Percentiles rank a stretch among this genome's conserved stretches.
Evolutionary conservation across 2,329 filamentous ascomycete genomes (phyloP).

Genomic region (Aspergillus fructus): DNA sequence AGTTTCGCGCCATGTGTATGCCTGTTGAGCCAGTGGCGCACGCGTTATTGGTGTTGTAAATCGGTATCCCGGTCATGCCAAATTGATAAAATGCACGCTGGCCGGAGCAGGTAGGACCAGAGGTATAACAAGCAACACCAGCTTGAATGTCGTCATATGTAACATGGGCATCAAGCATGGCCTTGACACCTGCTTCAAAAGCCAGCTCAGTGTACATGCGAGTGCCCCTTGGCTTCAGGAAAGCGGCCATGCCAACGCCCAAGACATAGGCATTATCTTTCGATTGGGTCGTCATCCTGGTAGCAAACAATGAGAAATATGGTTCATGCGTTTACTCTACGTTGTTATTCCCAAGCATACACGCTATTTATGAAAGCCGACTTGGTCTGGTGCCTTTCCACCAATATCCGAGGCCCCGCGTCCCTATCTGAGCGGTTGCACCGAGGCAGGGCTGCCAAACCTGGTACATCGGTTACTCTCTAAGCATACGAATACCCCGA

Average conservation of each 20-base stretch:
- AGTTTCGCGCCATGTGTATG: conserved; percentile 75
- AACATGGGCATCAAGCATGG: conserved; percentile 73
- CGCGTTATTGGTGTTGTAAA: conserved; percentile 99
- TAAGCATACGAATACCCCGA: no score
- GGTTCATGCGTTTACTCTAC: no score
- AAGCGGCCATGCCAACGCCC: conserved; percentile 98
- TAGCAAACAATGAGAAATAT: no score
- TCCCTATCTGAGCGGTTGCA: no score
- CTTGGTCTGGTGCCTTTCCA: no score
- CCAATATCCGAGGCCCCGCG: no score
- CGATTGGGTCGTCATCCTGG: no score
- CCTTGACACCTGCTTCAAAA: conserved; percentile 88
- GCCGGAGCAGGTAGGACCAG: conserved; percentile 90
- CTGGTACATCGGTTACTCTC: no score
- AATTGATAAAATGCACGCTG: conserved; percentile 99
- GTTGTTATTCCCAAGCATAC: no score
- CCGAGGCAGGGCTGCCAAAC: no score
- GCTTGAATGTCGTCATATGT: conserved; percentile 96
- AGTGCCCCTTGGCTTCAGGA: conserved; percentile 93
- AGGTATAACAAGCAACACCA: conserved; percentile 94
- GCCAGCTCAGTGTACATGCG: conserved; percentile 94
- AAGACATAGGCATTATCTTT: conserved; percentile 81
- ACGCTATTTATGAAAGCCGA: no score
- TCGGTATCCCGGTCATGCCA: conserved; percentile 92
- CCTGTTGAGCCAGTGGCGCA: conserved; percentile 92